Evolutionary conservation across 2,329 filamentous ascomycete genomes (phyloP), one percentile per base, ranked within the genome.

Genomic region (Tolypocladium paradoxum): DNA sequence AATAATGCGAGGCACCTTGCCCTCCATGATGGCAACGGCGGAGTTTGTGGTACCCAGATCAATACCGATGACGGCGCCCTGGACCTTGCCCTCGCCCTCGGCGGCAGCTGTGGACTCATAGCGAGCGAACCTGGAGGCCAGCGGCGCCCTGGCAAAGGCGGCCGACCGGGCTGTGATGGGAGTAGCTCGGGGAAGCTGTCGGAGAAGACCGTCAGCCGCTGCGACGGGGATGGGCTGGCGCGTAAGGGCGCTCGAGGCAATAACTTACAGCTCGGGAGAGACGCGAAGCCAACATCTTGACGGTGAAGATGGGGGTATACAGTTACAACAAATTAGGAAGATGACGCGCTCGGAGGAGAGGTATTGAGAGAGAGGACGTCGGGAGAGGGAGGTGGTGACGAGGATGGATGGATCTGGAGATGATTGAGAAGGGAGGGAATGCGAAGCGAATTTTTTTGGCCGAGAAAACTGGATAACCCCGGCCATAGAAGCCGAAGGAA

Each of bases 21-120:
- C 93, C 81, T 97, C 92, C 91, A 97, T 96, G 61, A 97, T 79
- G 67, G 91, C 92, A 57, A 97, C 92, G 54, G 92, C 92, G 56
- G 92, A 96, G 83, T 97, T 97, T 65, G 92, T 97, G 69, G 92
- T 97, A 69, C 92, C 92, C 68, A 97, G 77, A 81, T 97, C 92
- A 71, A 97, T 96, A 85, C 93, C 93, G 68, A 97, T 96, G 72
- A 97, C 92, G 67, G 88, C 77, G 69, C 93, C 93, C 77, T 92
- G 89, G 57, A 97, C 89, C 83, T 96, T 96, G 57, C 43, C 55
- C 61, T 87, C 84, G 38, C 63, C 62, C 50, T 69, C 64, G 29
- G 62, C 64, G 52, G 68, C 60, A 53, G 65, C 60, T 62, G 88
- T 86, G 40, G 84, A 87, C 72, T 87, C 86, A 76, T 87, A 90